Evolutionary conservation across 1,139 yeast genomes (phyloP).

Genomic region (Candida frijolesensis): DNA sequence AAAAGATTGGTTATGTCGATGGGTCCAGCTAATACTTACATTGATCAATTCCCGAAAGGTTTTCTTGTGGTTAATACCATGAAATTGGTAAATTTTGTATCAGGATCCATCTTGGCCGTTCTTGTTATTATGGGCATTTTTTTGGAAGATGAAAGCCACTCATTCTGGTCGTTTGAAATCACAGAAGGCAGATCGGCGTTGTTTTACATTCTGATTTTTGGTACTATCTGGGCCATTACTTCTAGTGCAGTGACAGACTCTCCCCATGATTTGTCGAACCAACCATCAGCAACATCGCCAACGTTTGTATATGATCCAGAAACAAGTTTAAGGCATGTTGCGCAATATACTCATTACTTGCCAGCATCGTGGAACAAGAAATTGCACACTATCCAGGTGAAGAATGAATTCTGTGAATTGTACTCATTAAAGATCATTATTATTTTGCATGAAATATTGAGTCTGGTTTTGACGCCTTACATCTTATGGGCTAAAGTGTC

Average conservation of each 20-base stretch:
- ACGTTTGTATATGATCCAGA: constrained; percentile 82
- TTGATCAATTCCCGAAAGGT: constrained; percentile 91
- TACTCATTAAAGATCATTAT: constrained; percentile 75
- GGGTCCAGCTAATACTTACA: constrained; percentile 78
- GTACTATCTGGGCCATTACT: constrained; percentile 78
- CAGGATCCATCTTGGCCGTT: constrained; percentile 89
- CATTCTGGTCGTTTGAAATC: constrained; percentile 86
- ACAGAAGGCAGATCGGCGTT: constrained; percentile 78
- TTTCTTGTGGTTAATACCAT: constrained; percentile 54
- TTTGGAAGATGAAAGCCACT: constrained; percentile 77
- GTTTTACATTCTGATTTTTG: constrained; percentile 86
- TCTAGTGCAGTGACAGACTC: constrained; percentile 19
- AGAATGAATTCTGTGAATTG: constrained; percentile 75
- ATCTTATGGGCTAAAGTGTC: constrained; percentile 85
- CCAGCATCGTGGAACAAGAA: constrained; percentile 86
- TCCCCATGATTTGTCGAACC: constrained; percentile 37
- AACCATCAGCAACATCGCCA: constrained; percentile 36
- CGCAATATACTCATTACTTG: constrained; percentile 85
- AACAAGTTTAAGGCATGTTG: constrained; percentile 72
- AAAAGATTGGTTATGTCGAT: constrained; percentile 76
- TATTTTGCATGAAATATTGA: constrained; percentile 76
- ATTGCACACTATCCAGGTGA: constrained; percentile 81
- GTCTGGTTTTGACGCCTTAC: constrained; percentile 83
- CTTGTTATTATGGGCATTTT: constrained; percentile 77
- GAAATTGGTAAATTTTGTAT: constrained; percentile 68